Percentiles rank a stretch among this genome's conserved stretches.
phyloP scores from a whole-genome alignment of 345 rosid species.

The Laguncularia racemosa region DNA sequence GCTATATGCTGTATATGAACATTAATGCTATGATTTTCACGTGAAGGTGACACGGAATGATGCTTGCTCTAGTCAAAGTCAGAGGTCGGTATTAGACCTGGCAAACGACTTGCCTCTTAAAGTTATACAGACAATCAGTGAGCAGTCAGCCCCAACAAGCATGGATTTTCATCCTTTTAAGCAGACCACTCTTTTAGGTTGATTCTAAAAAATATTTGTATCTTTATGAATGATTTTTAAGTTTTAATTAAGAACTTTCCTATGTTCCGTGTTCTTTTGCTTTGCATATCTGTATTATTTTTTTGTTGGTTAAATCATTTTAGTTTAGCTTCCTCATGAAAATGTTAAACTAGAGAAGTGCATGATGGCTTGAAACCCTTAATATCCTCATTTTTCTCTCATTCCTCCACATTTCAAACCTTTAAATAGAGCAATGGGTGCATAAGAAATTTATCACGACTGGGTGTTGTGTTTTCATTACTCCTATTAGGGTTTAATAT shows the following conservation, averaged over 20 bases:
- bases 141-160: slow-evolving; percentile 53
- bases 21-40: neutral
- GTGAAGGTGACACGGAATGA: slow-evolving; percentile 20
- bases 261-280: neutral
- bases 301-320: neutral
- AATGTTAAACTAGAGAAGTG: no score
- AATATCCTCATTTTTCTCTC: no score
- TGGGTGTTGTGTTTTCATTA: no score
- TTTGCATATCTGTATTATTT: slow-evolving; percentile 4
- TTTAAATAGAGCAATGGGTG: no score
- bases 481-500: no score
- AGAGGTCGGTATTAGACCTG: slow-evolving; percentile 1
- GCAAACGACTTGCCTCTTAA: slow-evolving; percentile 43
- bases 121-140: slow-evolving; percentile 38
- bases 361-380: no score
- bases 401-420: no score
- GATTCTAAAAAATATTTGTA: neutral
- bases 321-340: neutral
- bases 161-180: slow-evolving; percentile 76
- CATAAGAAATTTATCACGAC: no score
- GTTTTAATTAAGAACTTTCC: neutral
- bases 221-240: neutral
- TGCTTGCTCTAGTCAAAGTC: slow-evolving; percentile 12
- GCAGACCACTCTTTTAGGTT: slow-evolving; percentile 67
- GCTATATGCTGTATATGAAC: neutral